Evolutionary conservation across 345 rosid species (phyloP).

Genomic region (Populus ilicifolia): DNA sequence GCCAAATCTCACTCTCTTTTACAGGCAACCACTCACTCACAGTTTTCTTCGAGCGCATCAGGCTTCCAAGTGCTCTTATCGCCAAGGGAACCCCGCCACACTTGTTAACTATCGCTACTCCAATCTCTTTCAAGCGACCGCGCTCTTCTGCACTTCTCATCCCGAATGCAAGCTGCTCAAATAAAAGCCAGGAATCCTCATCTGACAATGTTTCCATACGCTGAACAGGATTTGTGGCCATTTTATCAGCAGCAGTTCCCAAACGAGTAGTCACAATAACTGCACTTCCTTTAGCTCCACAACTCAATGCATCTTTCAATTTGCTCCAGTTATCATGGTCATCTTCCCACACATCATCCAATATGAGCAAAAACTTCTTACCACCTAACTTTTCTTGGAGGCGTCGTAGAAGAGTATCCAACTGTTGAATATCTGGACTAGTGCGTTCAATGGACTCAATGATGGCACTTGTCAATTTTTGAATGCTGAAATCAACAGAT

Average conservation of each 20-base stretch:
- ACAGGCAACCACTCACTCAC: conserved; percentile 9
- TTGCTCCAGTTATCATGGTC: neutral
- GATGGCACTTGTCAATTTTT: neutral
- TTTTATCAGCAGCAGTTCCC: neutral
- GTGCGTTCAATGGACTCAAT: neutral
- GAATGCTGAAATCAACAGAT: neutral
- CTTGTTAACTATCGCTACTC: conserved; percentile 11
- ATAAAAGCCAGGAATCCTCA: conserved; percentile 12
- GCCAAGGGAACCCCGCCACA: conserved; percentile 19
- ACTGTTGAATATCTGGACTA: neutral
- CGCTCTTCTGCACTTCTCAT: neutral
- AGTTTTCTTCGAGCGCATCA: conserved; percentile 5
- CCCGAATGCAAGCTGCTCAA: conserved; percentile 4
- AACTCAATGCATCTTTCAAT: neutral
- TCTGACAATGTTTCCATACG: neutral
- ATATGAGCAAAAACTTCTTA: neutral
- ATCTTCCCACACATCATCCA: conserved; percentile 8
- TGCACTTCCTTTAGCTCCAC: neutral
- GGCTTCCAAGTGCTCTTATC: conserved; percentile 9
- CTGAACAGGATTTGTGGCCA: neutral
- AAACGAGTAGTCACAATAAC: neutral
- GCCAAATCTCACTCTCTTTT: conserved; percentile 16
- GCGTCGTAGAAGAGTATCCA: neutral
- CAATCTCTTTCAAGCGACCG: conserved; percentile 1
- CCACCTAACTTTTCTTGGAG: neutral